Evolutionary conservation across 2,329 filamentous ascomycete species (phyloP).

Genomic region (Talaromyces sp.): DNA sequence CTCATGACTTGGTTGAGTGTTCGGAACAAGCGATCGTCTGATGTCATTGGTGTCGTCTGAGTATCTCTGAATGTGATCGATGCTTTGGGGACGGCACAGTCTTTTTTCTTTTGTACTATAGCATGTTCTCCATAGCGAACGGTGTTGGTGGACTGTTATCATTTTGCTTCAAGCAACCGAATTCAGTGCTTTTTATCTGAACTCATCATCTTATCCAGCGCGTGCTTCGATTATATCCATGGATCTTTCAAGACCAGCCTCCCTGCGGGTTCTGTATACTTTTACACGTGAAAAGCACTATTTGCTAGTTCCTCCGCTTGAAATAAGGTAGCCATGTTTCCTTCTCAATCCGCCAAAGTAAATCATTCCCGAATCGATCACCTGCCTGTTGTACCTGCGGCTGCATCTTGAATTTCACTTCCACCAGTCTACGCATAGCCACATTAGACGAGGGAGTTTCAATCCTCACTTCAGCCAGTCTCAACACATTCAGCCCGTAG

Average conservation of each 20-base stretch:
- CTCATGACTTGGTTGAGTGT: neutral
- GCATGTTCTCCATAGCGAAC: neutral
- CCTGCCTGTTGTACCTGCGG: neutral
- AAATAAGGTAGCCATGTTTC: neutral
- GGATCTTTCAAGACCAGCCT: neutral
- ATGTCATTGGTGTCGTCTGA: neutral
- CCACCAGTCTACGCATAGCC: conserved; percentile 8
- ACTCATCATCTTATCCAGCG: neutral
- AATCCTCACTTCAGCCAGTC: neutral
- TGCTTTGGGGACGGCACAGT: neutral
- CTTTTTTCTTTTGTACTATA: neutral
- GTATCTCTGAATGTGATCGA: neutral
- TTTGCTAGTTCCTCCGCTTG: neutral
- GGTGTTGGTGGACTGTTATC: neutral
- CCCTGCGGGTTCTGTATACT: neutral
- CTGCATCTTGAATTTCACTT: conserved; percentile 2
- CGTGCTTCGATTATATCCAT: neutral
- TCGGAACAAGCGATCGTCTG: neutral
- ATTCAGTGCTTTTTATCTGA: neutral
- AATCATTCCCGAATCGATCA: conserved; percentile 11
- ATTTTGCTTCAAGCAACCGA: neutral
- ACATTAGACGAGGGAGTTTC: neutral
- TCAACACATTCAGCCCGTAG: conserved; percentile 6
- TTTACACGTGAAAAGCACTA: neutral
- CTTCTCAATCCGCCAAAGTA: neutral